phyloP scores from a whole-genome alignment of 805 yeast species.

The Ogataea degrootiae region DNA sequence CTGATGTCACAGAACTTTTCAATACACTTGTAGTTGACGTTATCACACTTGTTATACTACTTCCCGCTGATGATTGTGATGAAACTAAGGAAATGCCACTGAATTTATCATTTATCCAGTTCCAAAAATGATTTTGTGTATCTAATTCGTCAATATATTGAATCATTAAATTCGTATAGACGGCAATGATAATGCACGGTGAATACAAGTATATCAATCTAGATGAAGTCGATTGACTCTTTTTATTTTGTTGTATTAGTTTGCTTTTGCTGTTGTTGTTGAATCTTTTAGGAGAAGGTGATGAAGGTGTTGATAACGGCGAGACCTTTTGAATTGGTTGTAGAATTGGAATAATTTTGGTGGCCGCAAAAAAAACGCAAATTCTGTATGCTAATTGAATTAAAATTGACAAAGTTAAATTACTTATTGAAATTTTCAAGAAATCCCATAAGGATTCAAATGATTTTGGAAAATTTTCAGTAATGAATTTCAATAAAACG shows the following conservation, averaged over 20 bases:
- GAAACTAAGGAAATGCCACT: not conserved
- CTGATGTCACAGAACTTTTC: conserved; percentile 1
- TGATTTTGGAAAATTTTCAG: conserved; percentile 50
- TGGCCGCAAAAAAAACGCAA: conserved; percentile 81
- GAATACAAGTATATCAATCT: conserved; percentile 77
- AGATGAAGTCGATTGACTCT: conserved; percentile 31
- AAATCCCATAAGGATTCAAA: conserved; percentile 53
- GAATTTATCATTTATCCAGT: conserved; percentile 27
- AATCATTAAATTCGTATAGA: conserved; percentile 89
- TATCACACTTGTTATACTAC: too few species aligned
- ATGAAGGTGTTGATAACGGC: conserved; percentile 16
- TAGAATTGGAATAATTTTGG: conserved; percentile 77
- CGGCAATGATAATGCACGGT: conserved; percentile 91
- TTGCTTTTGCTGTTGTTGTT: conserved; percentile 1
- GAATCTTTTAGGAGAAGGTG: conserved; percentile 15
- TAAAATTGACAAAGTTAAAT: conserved; percentile 75
- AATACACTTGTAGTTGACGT: not conserved
- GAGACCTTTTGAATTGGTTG: conserved; percentile 24
- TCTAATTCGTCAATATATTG: conserved; percentile 79
- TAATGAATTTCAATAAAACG: conserved; percentile 35
- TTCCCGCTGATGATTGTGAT: not conserved
- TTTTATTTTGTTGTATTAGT: conserved; percentile 3
- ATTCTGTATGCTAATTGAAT: conserved; percentile 82
- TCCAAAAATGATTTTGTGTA: conserved; percentile 39
- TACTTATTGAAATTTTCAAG: conserved; percentile 45